Evolutionary conservation across 1,284 basidiomycete species (phyloP), one percentile per base, ranked within the genome.

Genomic region (Naganishia albida): DNA sequence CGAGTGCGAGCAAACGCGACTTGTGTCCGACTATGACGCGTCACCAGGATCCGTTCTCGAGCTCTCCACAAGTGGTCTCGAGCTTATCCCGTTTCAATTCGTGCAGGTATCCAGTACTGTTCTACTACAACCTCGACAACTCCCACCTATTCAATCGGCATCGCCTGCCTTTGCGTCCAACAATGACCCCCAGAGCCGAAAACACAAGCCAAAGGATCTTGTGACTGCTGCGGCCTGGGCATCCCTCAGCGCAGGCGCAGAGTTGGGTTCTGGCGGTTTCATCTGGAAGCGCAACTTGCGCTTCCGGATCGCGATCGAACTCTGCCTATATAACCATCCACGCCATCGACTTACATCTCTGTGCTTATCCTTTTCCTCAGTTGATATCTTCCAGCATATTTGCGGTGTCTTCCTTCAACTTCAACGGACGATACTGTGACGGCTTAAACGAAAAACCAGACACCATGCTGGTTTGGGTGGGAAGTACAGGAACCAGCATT

Each of bases 301-400:
- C 57, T 60, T 60, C 13, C 15, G 30, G 16, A 10, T 34, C 10
- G 34, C 34, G 34, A 34, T 34, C 34, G 34, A 10, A 34, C 34
- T 18, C 28, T 15, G 30, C 28, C 18, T 60, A 60, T 60, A 50
- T 50, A 60, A 28, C 7, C 13, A 23, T 20, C 16, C 34, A 8
- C 30, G 10, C 49, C 3, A 3, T 38, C 26, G 4, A 49, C 2
- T n/a, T 25, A 15, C 15, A 49, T 7, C 4, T 25, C 15, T 26
- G 15, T 26, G 18, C 13, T 12, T 26, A 8, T 3, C 43, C 34
- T 46, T 20, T 49, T 50, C 57, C 13, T 39, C 49, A 60, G 57
- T 60, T 60, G 57, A 60, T 60, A 60, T 46, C 57, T 60, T 60
- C 57, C 57, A 60, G 57, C 57, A 60, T 59, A 60, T 60, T 60